Conservation (phyloP, 2,329 filamentous ascomycete genomes). For the Didymella lethalis region DNA sequence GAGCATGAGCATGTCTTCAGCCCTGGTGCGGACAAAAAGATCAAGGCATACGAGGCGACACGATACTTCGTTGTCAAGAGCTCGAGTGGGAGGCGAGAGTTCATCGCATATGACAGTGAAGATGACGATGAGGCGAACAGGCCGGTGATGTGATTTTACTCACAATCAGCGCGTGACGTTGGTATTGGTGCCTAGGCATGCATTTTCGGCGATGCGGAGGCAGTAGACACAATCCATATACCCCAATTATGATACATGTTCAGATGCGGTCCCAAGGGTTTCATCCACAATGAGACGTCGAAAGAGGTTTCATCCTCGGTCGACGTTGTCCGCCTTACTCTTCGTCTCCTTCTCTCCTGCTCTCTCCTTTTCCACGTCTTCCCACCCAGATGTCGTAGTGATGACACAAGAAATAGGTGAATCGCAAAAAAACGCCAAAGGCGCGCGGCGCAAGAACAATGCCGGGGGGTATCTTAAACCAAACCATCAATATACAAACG, state of each 20-base stretch:
- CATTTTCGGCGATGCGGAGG: constrained; percentile 30
- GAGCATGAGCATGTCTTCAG: constrained; percentile 23
- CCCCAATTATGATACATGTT: constrained; percentile 23
- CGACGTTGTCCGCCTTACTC: constrained; percentile 1
- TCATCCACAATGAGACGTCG: constrained; percentile 15
- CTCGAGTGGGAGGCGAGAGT: constrained; percentile 30
- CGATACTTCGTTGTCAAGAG: constrained; percentile 31
- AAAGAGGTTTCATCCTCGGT: constrained; percentile 11
- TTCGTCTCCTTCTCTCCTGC: background rate
- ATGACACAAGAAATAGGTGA: background rate
- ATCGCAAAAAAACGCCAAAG: background rate
- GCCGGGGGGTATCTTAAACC: constrained; percentile 24
- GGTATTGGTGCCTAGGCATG: constrained; percentile 16
- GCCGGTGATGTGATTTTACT: constrained; percentile 42
- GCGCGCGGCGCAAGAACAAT: constrained; percentile 8
- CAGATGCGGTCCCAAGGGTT: constrained; percentile 15
- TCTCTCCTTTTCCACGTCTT: background rate
- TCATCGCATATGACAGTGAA: constrained; percentile 40
- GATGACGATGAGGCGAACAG: constrained; percentile 45
- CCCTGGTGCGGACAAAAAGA: constrained; percentile 41
- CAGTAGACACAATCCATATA: constrained; percentile 18
- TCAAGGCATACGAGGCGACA: constrained; percentile 30
- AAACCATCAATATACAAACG: constrained; percentile 22
- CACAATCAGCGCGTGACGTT: constrained; percentile 13
- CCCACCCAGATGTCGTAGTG: background rate